Evolutionary conservation across 2,329 filamentous ascomycete genomes (phyloP), one percentile per base, ranked within the genome.

Genomic region (Penicillium hesseltinei): DNA sequence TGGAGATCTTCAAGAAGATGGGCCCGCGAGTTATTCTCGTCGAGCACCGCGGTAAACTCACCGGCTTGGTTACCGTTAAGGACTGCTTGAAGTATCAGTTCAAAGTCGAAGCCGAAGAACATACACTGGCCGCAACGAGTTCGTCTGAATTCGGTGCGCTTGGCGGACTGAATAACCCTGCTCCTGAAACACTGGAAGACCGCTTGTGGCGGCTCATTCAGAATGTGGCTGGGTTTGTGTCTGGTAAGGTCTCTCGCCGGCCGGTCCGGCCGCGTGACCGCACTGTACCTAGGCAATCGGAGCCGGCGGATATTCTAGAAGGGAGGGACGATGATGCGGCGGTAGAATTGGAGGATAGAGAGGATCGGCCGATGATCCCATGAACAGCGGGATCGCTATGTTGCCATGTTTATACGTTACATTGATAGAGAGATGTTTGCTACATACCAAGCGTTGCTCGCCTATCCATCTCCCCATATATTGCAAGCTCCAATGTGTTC

Each of bases 1-100:
- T 99, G 92, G 94, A 99, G 71, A 82, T 99, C 11, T 99, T 99
- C 80, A 93, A 93, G 73, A 99, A 97, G 78, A 95, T 99, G 72
- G 94, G 94, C 0, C 94, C 93, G 0, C 85, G 94, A 1, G 92
- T 97, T 6, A 93, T 99, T 49, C 82, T 99, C 4, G 88, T 97
- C 39, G 94, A 99, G 73, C 89, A 96, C 71, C 89, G 90, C 57
- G 94, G 94, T 15, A 85, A 85, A 49, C 82, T 99, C 2, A 85
- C 84, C 0, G 94, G 94, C 0, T 81, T 99, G 0, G 90, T 99
- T 0, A 99, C 94, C 0, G 90, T 97, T 61, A 99, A 99, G 74
- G 94, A 99, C 73, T 97, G 94, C 66, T 79, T 99, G 55, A 96
- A 94, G 73, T 97, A 96, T 70, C 93, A 99, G 74, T 96, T 97